These are phyloP conservation scores for Crithidia acanthocephali DNA, from an alignment of 208 protist genomes.

Conservation along the genomic window DNA sequence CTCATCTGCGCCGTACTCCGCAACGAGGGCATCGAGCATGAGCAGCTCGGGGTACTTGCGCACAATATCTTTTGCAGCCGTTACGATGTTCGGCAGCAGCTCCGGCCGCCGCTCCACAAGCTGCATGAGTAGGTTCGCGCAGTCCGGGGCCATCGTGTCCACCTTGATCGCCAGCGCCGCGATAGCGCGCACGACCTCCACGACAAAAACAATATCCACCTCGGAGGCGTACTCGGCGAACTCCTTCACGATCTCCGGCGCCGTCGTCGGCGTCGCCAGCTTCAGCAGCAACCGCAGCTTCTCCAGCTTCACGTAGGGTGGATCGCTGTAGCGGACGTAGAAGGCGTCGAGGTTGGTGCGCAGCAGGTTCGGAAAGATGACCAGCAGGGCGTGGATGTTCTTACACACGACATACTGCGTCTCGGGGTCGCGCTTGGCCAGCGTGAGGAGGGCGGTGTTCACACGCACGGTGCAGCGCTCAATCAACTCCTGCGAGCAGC, in stretches of 20 bases:
- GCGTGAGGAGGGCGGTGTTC: conserved; percentile 95
- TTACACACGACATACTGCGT: conserved; percentile 99
- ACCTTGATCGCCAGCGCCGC: conserved; percentile 99
- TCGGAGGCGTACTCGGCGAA: conserved; percentile 98
- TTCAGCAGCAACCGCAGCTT: conserved; percentile 99
- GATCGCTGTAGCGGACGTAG: conserved; percentile 99
- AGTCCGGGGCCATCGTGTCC: conserved; percentile 93
- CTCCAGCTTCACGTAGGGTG: conserved; percentile 99
- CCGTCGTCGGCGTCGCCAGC: conserved; percentile 94
- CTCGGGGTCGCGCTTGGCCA: conserved; percentile 89
- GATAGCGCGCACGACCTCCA: conserved; percentile 96
- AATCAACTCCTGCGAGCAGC: conserved; percentile 61
- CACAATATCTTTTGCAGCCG: conserved; percentile 86
- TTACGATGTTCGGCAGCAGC: conserved; percentile 74
- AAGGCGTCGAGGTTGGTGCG: conserved; percentile 94
- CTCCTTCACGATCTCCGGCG: conserved; percentile 95
- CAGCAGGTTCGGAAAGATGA: conserved; percentile 96
- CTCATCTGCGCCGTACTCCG: conserved; percentile 71
- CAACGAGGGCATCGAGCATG: conserved; percentile 71
- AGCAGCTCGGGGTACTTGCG: conserved; percentile 84
- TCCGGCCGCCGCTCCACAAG: conserved; percentile 60
- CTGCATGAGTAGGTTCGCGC: conserved; percentile 88
- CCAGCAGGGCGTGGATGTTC: conserved; percentile 99
- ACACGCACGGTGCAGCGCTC: conserved; percentile 90
- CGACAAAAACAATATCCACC: conserved; percentile 98